Evolutionary conservation across 2,329 filamentous ascomycete genomes (phyloP).

Genomic region (Tolypocladium amazonense): DNA sequence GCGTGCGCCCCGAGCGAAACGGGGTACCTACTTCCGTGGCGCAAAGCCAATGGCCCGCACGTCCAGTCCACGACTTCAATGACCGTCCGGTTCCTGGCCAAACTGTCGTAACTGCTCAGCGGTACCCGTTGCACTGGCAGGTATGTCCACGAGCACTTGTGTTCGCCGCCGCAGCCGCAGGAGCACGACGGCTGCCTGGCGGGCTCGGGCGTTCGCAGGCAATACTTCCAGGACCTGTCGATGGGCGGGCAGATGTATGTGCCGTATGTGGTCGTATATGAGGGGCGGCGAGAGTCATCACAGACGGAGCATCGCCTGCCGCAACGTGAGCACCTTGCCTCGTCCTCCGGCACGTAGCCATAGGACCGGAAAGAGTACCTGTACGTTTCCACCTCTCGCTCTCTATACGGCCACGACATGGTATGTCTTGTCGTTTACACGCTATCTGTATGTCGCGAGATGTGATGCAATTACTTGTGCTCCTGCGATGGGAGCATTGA

Average conservation of each 20-base stretch:
- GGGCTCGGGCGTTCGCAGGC: background rate
- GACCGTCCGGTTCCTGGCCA: background rate
- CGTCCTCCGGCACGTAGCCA: background rate
- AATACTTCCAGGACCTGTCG: background rate
- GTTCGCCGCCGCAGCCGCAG: background rate
- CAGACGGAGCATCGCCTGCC: background rate
- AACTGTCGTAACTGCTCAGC: background rate
- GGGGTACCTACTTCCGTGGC: conserved; percentile 8
- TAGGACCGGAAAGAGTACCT: background rate
- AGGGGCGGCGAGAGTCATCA: background rate
- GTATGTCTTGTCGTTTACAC: background rate
- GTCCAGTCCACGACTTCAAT: conserved; percentile 13
- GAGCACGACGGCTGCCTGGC: background rate
- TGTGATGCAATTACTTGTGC: background rate
- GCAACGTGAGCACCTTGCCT: background rate
- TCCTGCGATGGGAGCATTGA: background rate
- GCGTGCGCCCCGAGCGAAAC: conserved; percentile 9
- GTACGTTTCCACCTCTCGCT: background rate
- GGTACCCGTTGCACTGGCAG: background rate
- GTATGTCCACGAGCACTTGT: background rate
- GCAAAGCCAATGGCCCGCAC: conserved; percentile 3
- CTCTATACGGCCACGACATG: background rate
- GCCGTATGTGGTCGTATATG: background rate
- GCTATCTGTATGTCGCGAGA: background rate
- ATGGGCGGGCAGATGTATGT: background rate